Evolutionary conservation across 768 basidiomycete species (phyloP), one percentile per base, ranked within the genome.

Genomic region (Rhodotorula graminis): DNA sequence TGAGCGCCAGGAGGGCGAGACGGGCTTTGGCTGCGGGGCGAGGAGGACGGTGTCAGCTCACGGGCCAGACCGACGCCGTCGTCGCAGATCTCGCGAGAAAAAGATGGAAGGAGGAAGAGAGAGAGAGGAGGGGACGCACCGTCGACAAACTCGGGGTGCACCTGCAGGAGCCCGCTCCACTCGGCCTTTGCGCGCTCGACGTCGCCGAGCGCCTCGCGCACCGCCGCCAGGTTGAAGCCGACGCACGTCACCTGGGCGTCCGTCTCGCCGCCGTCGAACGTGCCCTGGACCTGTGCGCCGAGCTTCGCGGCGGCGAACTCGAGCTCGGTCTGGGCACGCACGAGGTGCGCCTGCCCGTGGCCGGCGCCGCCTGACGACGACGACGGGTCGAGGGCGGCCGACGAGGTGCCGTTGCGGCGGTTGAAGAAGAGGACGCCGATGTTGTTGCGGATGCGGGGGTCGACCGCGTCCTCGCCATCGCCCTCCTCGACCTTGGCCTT

Each of bases 141-240:
- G 79, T 97, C 95, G 33, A 93, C 86, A 79, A 95, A 97, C 82
- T 98, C 96, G 2, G 94, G 92, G 84, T 98, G 95, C 65, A 90
- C 85, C n/a, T 87, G 83, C 49, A 97, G 81, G 16, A 98, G 44
- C 46, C 64, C 84, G 81, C 93, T 87, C 77, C 94, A 98, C 3
- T 91, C 92, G 75, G 90, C 91, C 73, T 85, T 88, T 4, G 95
- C 94, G 71, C 88, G 84, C 3, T 81, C 84, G 10, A 85, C 84
- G 49, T 91, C 88, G 2, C 89, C 89, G 65, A 86, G 84, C 60
- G 93, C 92, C 80, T 99, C 96, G 77, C 93, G 94, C 25, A 90
- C 89, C 69, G 93, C 84, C 0, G 90, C 96, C 33, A 97, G 87
- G 79, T 99, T 99, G 82, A 92, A 98, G 58, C 93, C 82, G 37